Evolutionary conservation across 2,329 filamentous ascomycete genomes (phyloP).

Genomic region (Penicillium sp.): DNA sequence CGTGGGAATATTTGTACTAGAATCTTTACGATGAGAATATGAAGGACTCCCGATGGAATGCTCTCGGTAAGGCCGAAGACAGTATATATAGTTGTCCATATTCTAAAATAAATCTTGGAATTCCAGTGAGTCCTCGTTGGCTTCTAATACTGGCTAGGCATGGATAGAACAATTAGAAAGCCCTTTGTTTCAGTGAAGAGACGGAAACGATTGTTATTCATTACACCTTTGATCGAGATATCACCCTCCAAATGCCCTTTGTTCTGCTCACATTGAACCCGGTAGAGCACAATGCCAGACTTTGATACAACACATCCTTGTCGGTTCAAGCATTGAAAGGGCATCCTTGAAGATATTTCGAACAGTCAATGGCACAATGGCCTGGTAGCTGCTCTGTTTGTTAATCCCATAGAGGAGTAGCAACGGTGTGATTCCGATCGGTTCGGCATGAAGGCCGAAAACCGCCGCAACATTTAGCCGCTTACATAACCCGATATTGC

Average conservation of each 20-base stretch:
- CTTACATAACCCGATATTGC: slow-evolving; percentile 16
- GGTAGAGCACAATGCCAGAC: not conserved
- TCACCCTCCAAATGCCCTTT: not conserved
- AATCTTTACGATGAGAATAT: not conserved
- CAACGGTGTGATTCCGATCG: not conserved
- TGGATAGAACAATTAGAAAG: not conserved
- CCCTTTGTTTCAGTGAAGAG: not conserved
- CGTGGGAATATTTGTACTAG: not conserved
- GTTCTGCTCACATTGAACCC: not conserved
- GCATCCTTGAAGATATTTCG: not conserved
- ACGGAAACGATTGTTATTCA: not conserved
- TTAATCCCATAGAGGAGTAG: not conserved
- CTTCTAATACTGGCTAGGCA: not conserved
- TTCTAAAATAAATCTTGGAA: not conserved
- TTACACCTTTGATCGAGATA: not conserved
- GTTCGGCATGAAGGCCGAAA: slow-evolving; percentile 13
- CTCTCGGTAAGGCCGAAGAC: not conserved
- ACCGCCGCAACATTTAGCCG: slow-evolving; percentile 7
- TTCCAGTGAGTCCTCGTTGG: not conserved
- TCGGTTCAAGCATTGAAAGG: not conserved
- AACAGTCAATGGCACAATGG: not conserved
- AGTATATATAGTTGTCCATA: not conserved
- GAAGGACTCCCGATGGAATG: not conserved
- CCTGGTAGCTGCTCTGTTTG: too few species aligned
- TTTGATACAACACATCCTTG: too few species aligned